Conservation (phyloP, 441 rosid genomes). For the Rhodomyrtus psidioides region DNA sequence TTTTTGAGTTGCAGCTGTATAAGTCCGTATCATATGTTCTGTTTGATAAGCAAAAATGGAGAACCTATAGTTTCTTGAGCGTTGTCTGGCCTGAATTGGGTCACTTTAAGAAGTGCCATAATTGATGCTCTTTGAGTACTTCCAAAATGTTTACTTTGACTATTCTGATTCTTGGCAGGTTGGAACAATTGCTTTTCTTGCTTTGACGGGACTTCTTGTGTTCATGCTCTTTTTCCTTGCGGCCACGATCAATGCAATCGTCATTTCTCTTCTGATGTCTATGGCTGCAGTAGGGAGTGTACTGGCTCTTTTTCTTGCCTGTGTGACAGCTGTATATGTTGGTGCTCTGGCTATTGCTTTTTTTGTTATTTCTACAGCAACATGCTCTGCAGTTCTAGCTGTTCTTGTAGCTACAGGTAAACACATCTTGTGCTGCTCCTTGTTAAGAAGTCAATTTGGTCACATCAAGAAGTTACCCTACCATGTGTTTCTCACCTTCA, state of each 20-base stretch:
- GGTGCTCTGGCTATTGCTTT: slow-evolving; percentile 70
- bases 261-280: slow-evolving; percentile 68
- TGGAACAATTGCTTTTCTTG: slow-evolving; percentile 59
- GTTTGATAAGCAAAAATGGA: not conserved
- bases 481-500: not conserved
- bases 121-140: not conserved
- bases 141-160: not conserved
- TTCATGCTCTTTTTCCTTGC: slow-evolving; percentile 76
- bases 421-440: not conserved
- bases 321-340: slow-evolving; percentile 63
- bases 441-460: not conserved
- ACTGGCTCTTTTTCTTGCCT: slow-evolving; percentile 68
- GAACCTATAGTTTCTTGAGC: not conserved
- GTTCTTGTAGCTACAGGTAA: slow-evolving; percentile 65
- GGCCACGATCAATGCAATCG: slow-evolving; percentile 70
- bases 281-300: slow-evolving; percentile 85
- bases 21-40: not conserved
- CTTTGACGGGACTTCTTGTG: slow-evolving; percentile 60
- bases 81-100: not conserved
- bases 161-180: slow-evolving; percentile 33
- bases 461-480: not conserved
- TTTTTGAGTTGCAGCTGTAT: not conserved
- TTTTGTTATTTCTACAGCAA: slow-evolving; percentile 60
- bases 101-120: not conserved
- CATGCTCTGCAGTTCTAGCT: slow-evolving; percentile 56